These are phyloP conservation scores for Phialophora macrospora DNA, from an alignment of 2,329 filamentous ascomycete genomes.

Conservation along the genomic window DNA sequence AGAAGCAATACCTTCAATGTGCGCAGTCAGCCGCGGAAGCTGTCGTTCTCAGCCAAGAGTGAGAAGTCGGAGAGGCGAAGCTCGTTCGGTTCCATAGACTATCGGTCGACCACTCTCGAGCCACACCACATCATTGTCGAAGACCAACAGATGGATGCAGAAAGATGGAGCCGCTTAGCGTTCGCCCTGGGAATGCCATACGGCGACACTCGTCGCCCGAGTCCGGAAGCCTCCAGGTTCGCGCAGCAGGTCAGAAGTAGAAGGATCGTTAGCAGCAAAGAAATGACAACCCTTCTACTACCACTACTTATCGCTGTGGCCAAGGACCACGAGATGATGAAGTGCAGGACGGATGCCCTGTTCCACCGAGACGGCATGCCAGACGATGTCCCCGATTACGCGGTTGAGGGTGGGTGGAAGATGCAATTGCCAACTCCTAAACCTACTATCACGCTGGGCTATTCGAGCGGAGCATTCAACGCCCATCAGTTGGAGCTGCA, in stretches of 20 bases:
- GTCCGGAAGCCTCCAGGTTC: conserved; percentile 27
- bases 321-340: conserved; percentile 27
- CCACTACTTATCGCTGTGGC: conserved; percentile 31
- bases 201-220: conserved; percentile 24
- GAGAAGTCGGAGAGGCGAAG: conserved; percentile 2
- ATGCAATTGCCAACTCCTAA: conserved; percentile 33
- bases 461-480: conserved; percentile 28
- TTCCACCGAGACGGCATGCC: conserved; percentile 35
- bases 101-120: conserved; percentile 33
- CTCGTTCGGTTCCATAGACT: conserved; percentile 25
- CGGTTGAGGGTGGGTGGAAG: conserved; percentile 32
- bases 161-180: conserved; percentile 35
- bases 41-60: conserved; percentile 18
- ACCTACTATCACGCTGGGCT: conserved; percentile 35
- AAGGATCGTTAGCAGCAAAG: conserved; percentile 23
- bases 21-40: conserved; percentile 15
- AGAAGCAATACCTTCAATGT: conserved; percentile 4
- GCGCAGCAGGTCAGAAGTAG: conserved; percentile 31
- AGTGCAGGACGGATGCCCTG: conserved; percentile 18
- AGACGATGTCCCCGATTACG: conserved; percentile 29
- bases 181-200: conserved; percentile 36
- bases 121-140: conserved; percentile 35
- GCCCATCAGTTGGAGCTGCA: conserved; percentile 35
- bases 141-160: conserved; percentile 34
- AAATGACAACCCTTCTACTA: conserved; percentile 26